Evolutionary conservation across 352 stramenopile genomes (phyloP), one percentile per base, ranked within the genome.

Genomic region (Phytophthora rubi): DNA sequence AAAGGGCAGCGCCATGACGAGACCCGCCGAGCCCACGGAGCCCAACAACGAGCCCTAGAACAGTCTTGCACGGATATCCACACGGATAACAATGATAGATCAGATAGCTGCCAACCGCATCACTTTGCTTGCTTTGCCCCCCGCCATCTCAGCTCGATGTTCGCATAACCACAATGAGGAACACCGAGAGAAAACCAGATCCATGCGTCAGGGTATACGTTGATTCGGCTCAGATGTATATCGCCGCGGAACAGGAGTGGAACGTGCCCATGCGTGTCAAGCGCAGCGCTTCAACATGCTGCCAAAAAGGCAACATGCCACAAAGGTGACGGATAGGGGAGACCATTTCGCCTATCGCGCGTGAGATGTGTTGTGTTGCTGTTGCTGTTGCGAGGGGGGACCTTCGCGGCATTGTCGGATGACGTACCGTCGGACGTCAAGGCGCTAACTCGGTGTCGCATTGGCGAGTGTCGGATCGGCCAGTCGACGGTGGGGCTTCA

Each of bases 321-420:
- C 23, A 26, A 3, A 26, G 2, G 23, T 26, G 15, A 60, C 33
- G 33, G 33, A 15, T 63, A 68, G 68, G 62, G 68, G 32, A 70
- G 61, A 54, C 56, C 54, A 54, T 18, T n/a, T 45, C 56, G 62
- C 26, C 47, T 59, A 66, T 62, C 62, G 44, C 47, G 53, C 23
- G 49, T 49, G 57, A 59, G 63, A 69, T 75, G 68, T 68, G 67
- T 49, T 55, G 59, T 42, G 51, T 54, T 70, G 67, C 60, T 44
- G 9, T 54, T 18, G 44, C 23, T n/a, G n/a, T n/a, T 35, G 33
- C 32, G 47, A 65, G 64, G 59, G 54, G 59, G 33, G 23, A 65
- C 59, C 70, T 68, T 67, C 49, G 55, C 63, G 30, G 16, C 68
- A 68, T 76, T 76, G 61, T 71, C 42, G 39, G 39, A 16, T 69